A percentile compares a stretch with the other conserved stretches of the same genome.
Evolutionary conservation across 1,139 yeast species (phyloP).

Genomic region (Magnusiomyces clavatus): DNA sequence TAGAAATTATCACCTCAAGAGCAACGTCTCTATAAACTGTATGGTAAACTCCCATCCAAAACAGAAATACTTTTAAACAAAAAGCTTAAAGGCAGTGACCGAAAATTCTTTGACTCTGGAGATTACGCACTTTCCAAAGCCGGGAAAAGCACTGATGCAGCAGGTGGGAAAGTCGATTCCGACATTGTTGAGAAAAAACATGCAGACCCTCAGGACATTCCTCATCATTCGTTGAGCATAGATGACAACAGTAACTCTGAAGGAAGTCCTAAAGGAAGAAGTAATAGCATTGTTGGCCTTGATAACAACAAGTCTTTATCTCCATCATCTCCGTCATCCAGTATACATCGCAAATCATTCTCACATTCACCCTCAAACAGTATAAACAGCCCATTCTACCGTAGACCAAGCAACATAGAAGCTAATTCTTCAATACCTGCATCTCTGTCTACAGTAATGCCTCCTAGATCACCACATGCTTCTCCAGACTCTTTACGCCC

Average conservation of each 20-base stretch:
- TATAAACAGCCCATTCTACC: too few relatives aligned
- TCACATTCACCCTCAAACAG: background rate
- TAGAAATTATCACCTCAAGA: constrained; percentile 29
- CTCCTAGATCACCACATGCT: constrained; percentile 7
- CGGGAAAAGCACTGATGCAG: constrained; percentile 25
- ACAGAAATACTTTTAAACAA: constrained; percentile 46
- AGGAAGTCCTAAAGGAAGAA: background rate
- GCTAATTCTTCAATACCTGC: background rate
- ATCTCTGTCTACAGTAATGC: constrained; percentile 4
- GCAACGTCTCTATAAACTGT: constrained; percentile 54
- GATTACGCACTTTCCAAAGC: constrained; percentile 92
- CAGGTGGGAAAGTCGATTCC: constrained; percentile 13
- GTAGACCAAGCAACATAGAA: too few relatives aligned
- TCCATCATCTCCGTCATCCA: background rate
- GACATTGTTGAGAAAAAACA: constrained; percentile 36
- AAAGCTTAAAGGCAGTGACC: constrained; percentile 38
- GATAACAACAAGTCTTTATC: background rate
- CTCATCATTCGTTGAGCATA: constrained; percentile 23
- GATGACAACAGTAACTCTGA: background rate
- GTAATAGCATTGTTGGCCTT: background rate
- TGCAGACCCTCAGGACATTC: constrained; percentile 38
- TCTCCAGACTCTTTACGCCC: constrained; percentile 1
- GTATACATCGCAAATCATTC: background rate
- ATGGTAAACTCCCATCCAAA: constrained; percentile 83
- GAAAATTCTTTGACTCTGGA: constrained; percentile 94